Evolutionary conservation across 257 asterid species (phyloP).

Genomic region (Thymus mandschuricus): DNA sequence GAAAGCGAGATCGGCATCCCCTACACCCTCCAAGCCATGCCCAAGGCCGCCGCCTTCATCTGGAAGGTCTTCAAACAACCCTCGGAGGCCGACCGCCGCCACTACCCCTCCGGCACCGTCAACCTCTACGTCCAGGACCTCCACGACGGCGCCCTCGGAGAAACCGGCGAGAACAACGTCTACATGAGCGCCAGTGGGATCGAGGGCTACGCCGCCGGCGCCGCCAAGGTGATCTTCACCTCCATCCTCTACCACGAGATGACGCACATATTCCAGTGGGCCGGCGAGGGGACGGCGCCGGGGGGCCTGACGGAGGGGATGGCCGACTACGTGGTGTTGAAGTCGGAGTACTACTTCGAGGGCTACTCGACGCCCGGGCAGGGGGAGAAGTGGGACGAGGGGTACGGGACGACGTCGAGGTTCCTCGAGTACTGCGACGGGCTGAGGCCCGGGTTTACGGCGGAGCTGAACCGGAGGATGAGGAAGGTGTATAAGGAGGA

Average conservation of each 20-base stretch:
- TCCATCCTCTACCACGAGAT: conserved; percentile 7
- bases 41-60: conserved; percentile 5
- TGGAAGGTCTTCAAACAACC: neutral
- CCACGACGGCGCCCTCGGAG: conserved; percentile 18
- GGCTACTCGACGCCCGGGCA: conserved; percentile 16
- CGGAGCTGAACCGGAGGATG: neutral
- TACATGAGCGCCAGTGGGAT: conserved; percentile 12
- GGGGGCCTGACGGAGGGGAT: conserved; percentile 7
- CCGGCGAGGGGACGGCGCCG: conserved; percentile 20
- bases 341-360: neutral
- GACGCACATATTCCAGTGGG: conserved; percentile 18
- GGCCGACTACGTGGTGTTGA: conserved; percentile 6
- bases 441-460: neutral
- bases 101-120: neutral
- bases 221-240: neutral
- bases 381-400: conserved; percentile 10
- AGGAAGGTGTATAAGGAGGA: conserved; percentile 1
- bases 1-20: neutral
- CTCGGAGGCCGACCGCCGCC: neutral
- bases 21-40: conserved; percentile 1
- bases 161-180: conserved; percentile 2
- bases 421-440: conserved; percentile 17
- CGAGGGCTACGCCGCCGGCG: neutral
- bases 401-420: conserved; percentile 18
- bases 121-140: conserved; percentile 2